Base-by-base conservation (phyloP, 23 red algal genomes). In the Cyanidiococcus yangmingshanensis region DNA sequence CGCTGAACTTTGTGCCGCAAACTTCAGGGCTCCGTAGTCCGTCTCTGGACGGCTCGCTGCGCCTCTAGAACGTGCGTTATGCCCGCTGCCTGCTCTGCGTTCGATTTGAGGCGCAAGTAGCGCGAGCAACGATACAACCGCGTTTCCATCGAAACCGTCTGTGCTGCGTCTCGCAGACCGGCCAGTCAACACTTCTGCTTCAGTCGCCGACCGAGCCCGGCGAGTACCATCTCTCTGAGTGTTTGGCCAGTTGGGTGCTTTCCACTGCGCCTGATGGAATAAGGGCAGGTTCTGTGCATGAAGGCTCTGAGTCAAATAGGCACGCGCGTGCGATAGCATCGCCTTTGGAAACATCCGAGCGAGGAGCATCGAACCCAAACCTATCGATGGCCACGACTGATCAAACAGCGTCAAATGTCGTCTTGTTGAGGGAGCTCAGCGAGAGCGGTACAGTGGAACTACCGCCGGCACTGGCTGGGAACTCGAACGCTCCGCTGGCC, bases 131-230 rank as follows among this genome's bases (percentile, higher is more conserved):
- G 3, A 29, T 30, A 35, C 63, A 71, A 7, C 63, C 63, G 27
- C n/a, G n/a, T 7, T 71, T 71, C 32, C n/a, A 29, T 12, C 63
- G 27, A 7, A 71, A 25, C 7, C 63, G 63, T 7, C 63, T 71
- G 63, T 71, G 63, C 32, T 25, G n/a, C n/a, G 63, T 71, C n/a
- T 71, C 63, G 27, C 63, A 71, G 63, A 71, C 63, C 27, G 63
- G 63, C n/a, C 63, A 71, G 27, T 7, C 21, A 29, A 29, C 32
- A 3, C 63, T 71, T 25, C 32, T 71, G 63, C 16, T 71, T 7
- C 63, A 71, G 63, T 29, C 32, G 63, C 63, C 63, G 7, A 7
- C 7, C 63, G 63, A 71, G 7, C n/a, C 63, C 7, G 63, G 63
- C 7, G 63, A 71, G 63, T 25, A 32, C n/a, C 63, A 35, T 25